Evolutionary conservation across 257 asterid species (phyloP), one percentile per base, ranked within the genome.

Genomic region (Nemophila menziesii): DNA sequence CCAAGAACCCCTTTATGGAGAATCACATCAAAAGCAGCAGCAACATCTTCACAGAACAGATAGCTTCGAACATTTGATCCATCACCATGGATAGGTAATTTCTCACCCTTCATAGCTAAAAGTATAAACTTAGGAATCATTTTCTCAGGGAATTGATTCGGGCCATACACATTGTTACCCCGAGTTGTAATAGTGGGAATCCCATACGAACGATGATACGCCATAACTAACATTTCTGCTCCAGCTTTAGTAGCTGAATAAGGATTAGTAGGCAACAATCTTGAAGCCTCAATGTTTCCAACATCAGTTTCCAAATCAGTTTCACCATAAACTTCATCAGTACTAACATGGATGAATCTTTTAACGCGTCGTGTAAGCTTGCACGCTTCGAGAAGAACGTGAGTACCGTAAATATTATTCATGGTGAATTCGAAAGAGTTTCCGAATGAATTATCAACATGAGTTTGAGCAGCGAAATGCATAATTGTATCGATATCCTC

Each of bases 391-490:
- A 58, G 39, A 45, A 58, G 65, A 11, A 58, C 58, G 37, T 53
- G 50, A 26, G 65, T 58, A 23, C 58, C 65, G 16, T 43, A 43
- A 8, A 58, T 44, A 19, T 58, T 58, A 20, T 50, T 58, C 17
- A 27, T 50, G 7, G 51, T 45, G 43, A 58, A 58, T 40, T 58
- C 64, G 20, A 58, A 50, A 9, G 52, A 39, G 22, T 57, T 57
- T 6, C 61, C 54, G 18, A 55, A 55, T 11, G 62, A 56, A 37
- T 46, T 56, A 14, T 57, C 63, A 12, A 58, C 65, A 29, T 59
- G 65, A 8, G 58, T 51, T 51, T 59, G 65, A 3, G 59, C 60
- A 17, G 65, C 65, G 18, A 59, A 59, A 33, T 59, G 65, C 59
- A 59, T 43, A 5, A 59, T 39, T 0, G 65, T 59, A 45, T 59